phyloP scores from a whole-genome alignment of 1,284 basidiomycete species.

The Trametes pubescens region DNA sequence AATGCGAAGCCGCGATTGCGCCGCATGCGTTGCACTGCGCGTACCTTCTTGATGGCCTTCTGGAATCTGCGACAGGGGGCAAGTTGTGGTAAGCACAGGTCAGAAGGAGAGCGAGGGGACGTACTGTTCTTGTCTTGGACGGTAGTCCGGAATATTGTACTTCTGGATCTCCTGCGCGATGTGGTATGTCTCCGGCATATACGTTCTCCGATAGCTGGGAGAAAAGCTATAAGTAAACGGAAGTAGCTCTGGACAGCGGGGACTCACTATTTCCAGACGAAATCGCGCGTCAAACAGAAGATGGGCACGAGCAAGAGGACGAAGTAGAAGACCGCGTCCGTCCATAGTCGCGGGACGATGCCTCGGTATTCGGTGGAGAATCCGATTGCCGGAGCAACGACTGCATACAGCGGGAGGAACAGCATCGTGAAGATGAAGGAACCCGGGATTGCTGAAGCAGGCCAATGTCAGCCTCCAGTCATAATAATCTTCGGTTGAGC shows the following conservation, averaged over 20 bases:
- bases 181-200: conserved; percentile 91
- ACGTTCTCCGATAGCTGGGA: conserved; percentile 88
- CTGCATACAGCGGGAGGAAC: conserved; percentile 91
- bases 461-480: background rate
- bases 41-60: conserved; percentile 98
- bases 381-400: conserved; percentile 86
- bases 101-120: conserved; percentile 41
- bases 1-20: conserved; percentile 96
- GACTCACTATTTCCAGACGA: conserved; percentile 93
- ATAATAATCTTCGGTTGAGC: too few species aligned
- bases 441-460: conserved; percentile 84
- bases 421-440: conserved; percentile 96
- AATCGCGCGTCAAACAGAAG: conserved; percentile 90
- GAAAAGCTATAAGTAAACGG: conserved; percentile 10
- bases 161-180: conserved; percentile 98
- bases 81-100: background rate
- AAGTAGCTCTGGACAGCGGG: background rate
- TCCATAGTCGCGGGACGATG: conserved; percentile 91
- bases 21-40: conserved; percentile 94
- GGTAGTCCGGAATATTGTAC: conserved; percentile 97
- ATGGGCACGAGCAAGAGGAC: conserved; percentile 88
- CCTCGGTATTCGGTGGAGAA: conserved; percentile 92
- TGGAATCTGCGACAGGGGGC: conserved; percentile 70
- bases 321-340: conserved; percentile 90
- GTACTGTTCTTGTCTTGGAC: conserved; percentile 96